Percentiles rank a stretch among this genome's conserved stretches.
Conservation (phyloP, 2,329 filamentous ascomycete genomes). For the Aspergillus fructus region DNA sequence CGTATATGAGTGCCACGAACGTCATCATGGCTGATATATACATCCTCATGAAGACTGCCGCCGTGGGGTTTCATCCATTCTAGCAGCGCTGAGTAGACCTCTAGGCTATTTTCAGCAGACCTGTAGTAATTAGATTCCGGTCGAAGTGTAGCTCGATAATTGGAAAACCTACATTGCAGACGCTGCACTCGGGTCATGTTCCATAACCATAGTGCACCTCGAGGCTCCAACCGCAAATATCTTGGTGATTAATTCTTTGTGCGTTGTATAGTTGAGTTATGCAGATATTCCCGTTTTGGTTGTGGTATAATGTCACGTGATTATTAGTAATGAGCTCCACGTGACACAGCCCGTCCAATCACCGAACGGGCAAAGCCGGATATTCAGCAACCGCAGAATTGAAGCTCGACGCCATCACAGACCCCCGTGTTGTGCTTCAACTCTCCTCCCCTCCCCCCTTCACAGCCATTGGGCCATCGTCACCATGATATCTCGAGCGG, state of each 20-base stretch:
- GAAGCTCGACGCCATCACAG: constrained; percentile 29
- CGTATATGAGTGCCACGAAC: constrained; percentile 37
- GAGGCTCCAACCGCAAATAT: no score
- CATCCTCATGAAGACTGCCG: constrained; percentile 32
- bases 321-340: constrained; percentile 22
- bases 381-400: constrained; percentile 41
- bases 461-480: constrained; percentile 35
- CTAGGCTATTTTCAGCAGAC: constrained; percentile 13
- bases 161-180: not conserved
- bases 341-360: constrained; percentile 34
- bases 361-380: constrained; percentile 36
- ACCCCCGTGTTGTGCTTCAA: constrained; percentile 17
- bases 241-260: not conserved
- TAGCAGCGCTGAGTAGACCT: constrained; percentile 30
- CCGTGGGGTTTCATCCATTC: constrained; percentile 34
- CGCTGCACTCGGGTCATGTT: not conserved
- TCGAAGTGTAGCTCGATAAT: not conserved
- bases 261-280: not conserved
- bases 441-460: constrained; percentile 24
- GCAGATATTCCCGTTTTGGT: constrained; percentile 3
- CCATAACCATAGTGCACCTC: not conserved
- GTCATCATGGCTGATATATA: constrained; percentile 34
- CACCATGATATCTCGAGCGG: constrained; percentile 49
- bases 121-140: not conserved
- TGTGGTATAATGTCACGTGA: constrained; percentile 3